A percentile compares a stretch with the other conserved stretches of the same genome.
phyloP scores from a whole-genome alignment of 768 basidiomycete genomes.

The Leucosporidium creatinivorum region DNA sequence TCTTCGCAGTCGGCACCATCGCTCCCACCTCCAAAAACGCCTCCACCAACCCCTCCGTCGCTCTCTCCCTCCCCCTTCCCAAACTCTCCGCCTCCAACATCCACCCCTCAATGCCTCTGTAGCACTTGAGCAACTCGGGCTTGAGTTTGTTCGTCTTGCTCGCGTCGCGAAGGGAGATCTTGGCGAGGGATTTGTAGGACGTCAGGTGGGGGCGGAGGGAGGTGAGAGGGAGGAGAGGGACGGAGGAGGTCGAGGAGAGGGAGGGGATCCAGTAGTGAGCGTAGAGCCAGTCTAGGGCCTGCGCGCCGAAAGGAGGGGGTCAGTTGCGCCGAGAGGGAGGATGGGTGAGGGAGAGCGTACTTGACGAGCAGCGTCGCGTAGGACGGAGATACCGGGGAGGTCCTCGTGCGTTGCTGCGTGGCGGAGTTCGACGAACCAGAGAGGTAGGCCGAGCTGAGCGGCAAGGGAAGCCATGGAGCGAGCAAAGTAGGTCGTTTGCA shows the following conservation, averaged over 20 bases:
- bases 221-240: constrained; percentile 38
- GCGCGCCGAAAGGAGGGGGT: neutral
- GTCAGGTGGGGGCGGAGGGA: constrained; percentile 59
- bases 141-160: constrained; percentile 54
- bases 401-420: constrained; percentile 97
- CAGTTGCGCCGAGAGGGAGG: constrained; percentile 11
- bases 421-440: constrained; percentile 82
- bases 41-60: constrained; percentile 61
- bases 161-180: constrained; percentile 57
- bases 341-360: constrained; percentile 41
- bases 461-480: constrained; percentile 85
- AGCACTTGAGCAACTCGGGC: constrained; percentile 48
- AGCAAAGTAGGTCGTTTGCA: constrained; percentile 82
- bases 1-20: constrained; percentile 75
- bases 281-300: constrained; percentile 79
- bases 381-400: constrained; percentile 69
- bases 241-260: constrained; percentile 46
- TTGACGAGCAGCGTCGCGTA: constrained; percentile 65
- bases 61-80: constrained; percentile 56
- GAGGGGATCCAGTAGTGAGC: constrained; percentile 72
- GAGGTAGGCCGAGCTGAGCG: constrained; percentile 71
- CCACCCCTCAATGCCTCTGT: constrained; percentile 69
- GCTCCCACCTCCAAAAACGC: constrained; percentile 59
- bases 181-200: constrained; percentile 63
- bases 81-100: constrained; percentile 48